Base-by-base conservation (phyloP, 2,329 filamentous ascomycete species). In the Madurella mycetomatis region DNA sequence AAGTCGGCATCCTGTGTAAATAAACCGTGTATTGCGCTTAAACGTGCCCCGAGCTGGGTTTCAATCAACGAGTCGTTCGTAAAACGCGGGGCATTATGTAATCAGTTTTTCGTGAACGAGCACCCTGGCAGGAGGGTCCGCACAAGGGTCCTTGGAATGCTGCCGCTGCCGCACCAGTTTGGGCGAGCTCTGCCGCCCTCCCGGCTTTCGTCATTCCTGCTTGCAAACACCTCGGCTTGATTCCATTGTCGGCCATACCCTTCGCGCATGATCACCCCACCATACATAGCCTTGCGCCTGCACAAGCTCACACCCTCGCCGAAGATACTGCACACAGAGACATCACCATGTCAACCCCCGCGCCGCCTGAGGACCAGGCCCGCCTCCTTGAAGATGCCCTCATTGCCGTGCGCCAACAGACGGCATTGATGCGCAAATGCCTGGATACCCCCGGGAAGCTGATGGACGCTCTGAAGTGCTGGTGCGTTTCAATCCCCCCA, bases 391-490 rank as follows among this genome's bases (percentile, higher is more conserved):
- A 99, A 77, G 94, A 99, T 86, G 94, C 95, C 68, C 79, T 97
- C 73, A 84, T 88, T 58, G 92, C 96, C 49, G 95, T 99, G 74
- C 90, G 92, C 75, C 92, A 97, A 76, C 95, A 99, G 82, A 94
- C 92, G 56, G 84, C 86, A 67, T 82, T 96, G 70, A 99, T 99
- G 94, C 91, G 92, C 76, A 92, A 95, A 78, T 97, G 92, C 67
- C 82, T 99, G 58, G 95, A 99, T 71, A 95, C 90, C 9, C 92
- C 94, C 7, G 92, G 94, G 61, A 99, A 99, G 82, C 85, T 99
- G 62, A 99, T 99, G 94, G 94, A 99, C 79, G 94, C 94, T 66
- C 83, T 99, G 67, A 99, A 99, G 77, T 97, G 92, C 88, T 96
- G 92, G 94, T 97, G 82, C 66, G 87, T 78, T 25, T 51, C 44